Evolutionary conservation across 257 asterid species (phyloP).

Genomic region (Nicotiana benthamiana): DNA sequence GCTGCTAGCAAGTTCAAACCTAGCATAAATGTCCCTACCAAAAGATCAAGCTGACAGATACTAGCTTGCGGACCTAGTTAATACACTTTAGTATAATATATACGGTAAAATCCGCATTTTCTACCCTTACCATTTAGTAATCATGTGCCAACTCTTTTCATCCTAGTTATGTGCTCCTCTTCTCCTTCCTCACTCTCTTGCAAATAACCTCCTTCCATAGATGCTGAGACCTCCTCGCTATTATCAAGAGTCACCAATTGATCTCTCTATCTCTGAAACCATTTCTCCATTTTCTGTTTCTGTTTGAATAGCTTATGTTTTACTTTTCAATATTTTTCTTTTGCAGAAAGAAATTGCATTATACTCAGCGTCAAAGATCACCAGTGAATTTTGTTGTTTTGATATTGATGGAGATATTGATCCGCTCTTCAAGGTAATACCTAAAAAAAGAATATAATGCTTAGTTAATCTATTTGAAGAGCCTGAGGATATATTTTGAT

Average conservation of each 20-base stretch:
- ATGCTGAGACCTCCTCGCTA: too few species aligned
- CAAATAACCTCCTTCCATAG: not conserved
- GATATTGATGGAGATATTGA: slow-evolving; percentile 98
- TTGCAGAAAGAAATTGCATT: slow-evolving; percentile 98
- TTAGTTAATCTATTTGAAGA: not conserved
- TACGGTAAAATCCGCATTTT: not conserved
- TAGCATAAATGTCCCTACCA: not conserved
- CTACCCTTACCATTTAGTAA: not conserved
- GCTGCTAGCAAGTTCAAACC: not conserved
- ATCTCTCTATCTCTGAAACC: not conserved
- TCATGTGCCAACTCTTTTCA: not conserved
- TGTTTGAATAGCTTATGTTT: not conserved
- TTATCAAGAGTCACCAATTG: not conserved
- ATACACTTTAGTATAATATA: not conserved
- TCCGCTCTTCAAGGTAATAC: slow-evolving; percentile 93
- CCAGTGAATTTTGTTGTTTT: slow-evolving; percentile 93
- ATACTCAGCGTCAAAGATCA: slow-evolving; percentile 92
- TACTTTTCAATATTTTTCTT: slow-evolving; percentile 13
- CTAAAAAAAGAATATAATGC: not conserved
- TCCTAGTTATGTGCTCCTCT: not conserved
- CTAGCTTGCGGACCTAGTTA: not conserved
- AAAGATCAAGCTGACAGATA: not conserved
- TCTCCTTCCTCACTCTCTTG: slow-evolving; percentile 1
- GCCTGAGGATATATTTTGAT: not conserved
- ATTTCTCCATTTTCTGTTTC: not conserved